These are phyloP conservation scores for Calonectria hongkongensis DNA, from an alignment of 2,329 filamentous ascomycete genomes.

Conservation along the genomic window DNA sequence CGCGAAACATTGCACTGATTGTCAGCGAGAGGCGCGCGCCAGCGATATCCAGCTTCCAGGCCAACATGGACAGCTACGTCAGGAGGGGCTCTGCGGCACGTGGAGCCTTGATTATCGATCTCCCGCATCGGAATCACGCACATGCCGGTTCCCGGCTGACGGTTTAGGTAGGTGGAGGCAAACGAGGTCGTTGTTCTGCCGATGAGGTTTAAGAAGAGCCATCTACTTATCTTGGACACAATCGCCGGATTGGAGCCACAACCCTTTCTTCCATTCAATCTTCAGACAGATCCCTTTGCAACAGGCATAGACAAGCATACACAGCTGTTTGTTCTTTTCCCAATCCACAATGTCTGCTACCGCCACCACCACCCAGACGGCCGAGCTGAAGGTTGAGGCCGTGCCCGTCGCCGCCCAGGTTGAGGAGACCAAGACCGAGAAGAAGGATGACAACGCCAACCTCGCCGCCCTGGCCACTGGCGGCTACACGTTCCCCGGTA, in stretches of 20 bases:
- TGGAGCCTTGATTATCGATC: constrained; percentile 20
- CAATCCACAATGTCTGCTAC: constrained; percentile 26
- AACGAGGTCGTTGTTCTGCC: neutral
- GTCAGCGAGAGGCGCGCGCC: neutral
- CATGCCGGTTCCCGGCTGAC: constrained; percentile 14
- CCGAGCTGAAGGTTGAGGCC: constrained; percentile 33
- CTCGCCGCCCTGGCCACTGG: constrained; percentile 43
- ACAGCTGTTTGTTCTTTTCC: neutral
- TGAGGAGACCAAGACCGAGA: constrained; percentile 1
- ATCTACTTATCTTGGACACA: constrained; percentile 24
- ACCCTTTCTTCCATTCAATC: constrained; percentile 3
- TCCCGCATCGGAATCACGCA: constrained; percentile 24
- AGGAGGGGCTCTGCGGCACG: constrained; percentile 20
- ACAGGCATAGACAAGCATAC: neutral
- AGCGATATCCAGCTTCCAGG: neutral
- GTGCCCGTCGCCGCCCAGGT: constrained; percentile 7
- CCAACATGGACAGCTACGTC: constrained; percentile 6
- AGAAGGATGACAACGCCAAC: constrained; percentile 8
- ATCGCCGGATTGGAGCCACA: neutral
- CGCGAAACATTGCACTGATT: constrained; percentile 26
- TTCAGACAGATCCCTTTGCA: neutral
- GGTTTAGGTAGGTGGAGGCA: constrained; percentile 32
- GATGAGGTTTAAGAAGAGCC: constrained; percentile 27
- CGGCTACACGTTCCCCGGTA: constrained; percentile 63
- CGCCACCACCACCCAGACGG: constrained; percentile 25